Evolutionary conservation across 768 basidiomycete species (phyloP).

Genomic region (Hygrophorus russula): DNA sequence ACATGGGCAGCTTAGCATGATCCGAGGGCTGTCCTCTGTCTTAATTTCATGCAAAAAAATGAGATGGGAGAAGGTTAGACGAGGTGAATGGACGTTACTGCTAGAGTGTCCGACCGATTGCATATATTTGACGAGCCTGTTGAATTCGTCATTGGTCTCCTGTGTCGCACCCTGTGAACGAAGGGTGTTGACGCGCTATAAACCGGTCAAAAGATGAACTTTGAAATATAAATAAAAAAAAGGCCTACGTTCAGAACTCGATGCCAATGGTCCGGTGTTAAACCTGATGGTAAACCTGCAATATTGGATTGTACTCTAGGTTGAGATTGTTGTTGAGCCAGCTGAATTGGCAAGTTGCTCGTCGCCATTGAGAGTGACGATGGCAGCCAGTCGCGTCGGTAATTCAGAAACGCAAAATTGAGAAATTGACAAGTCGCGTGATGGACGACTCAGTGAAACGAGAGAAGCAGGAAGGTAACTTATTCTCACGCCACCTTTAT

Average conservation of each 20-base stretch:
- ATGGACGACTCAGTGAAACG: too few relatives aligned
- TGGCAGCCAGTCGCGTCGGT: not conserved
- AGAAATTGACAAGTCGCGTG: too few relatives aligned
- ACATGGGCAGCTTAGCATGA: constrained; percentile 21
- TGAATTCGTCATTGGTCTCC: constrained; percentile 34
- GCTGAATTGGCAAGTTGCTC: not conserved
- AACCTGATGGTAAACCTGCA: constrained; percentile 17
- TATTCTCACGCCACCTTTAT: not conserved
- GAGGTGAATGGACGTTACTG: constrained; percentile 6
- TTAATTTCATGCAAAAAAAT: constrained; percentile 12
- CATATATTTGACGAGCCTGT: constrained; percentile 35
- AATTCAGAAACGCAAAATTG: too few relatives aligned
- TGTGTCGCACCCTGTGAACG: constrained; percentile 41
- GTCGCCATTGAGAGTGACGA: constrained; percentile 2
- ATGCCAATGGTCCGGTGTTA: constrained; percentile 9
- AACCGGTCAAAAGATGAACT: constrained; percentile 3
- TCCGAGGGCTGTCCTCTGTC: constrained; percentile 22
- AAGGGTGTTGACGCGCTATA: constrained; percentile 36
- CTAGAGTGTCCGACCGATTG: constrained; percentile 30
- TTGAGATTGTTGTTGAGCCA: not conserved
- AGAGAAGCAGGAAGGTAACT: too few relatives aligned
- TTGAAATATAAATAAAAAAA: constrained; percentile 7
- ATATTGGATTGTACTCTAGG: not conserved
- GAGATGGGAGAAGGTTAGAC: not conserved
- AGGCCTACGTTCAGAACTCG: not conserved